Evolutionary conservation across 1,139 yeast species (phyloP).

Genomic region (Dujonia santamariae): DNA sequence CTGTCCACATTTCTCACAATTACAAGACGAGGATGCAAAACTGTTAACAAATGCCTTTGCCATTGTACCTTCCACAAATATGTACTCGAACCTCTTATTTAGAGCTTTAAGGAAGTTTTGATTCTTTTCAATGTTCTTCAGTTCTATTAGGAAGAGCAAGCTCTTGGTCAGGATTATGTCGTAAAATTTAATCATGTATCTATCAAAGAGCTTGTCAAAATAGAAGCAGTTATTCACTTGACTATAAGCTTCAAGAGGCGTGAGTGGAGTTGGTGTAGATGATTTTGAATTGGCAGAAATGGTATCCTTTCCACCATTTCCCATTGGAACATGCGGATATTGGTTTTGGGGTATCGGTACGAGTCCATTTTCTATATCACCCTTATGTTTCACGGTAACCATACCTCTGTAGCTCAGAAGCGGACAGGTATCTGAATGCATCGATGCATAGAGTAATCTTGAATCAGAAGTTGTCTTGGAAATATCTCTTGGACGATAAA

Average conservation of each 20-base stretch:
- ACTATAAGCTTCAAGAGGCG: constrained; percentile 47
- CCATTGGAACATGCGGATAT: constrained; percentile 3
- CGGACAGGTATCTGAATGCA: constrained; percentile 87
- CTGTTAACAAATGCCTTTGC: constrained; percentile 62
- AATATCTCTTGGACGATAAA: constrained; percentile 85
- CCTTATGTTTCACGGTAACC: constrained; percentile 65
- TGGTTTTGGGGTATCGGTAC: not conserved
- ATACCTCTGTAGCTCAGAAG: constrained; percentile 72
- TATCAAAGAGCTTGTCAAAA: constrained; percentile 81
- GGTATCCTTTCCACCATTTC: not conserved
- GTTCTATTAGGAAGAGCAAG: constrained; percentile 48
- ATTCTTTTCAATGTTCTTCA: constrained; percentile 43
- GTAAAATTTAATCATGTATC: constrained; percentile 81
- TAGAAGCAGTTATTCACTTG: constrained; percentile 69
- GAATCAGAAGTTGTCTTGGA: constrained; percentile 67
- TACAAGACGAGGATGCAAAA: constrained; percentile 51
- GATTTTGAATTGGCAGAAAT: constrained; percentile 12
- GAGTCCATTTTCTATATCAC: constrained; percentile 53
- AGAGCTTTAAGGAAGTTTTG: constrained; percentile 59
- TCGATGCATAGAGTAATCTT: constrained; percentile 74
- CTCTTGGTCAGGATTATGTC: constrained; percentile 51
- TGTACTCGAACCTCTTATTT: constrained; percentile 64
- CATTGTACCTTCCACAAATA: constrained; percentile 72
- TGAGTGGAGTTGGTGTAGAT: constrained; percentile 14
- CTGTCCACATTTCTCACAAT: constrained; percentile 73